These are phyloP conservation scores for Ascochyta lentis DNA, from an alignment of 2,329 filamentous ascomycete species.

Conservation along the genomic window DNA sequence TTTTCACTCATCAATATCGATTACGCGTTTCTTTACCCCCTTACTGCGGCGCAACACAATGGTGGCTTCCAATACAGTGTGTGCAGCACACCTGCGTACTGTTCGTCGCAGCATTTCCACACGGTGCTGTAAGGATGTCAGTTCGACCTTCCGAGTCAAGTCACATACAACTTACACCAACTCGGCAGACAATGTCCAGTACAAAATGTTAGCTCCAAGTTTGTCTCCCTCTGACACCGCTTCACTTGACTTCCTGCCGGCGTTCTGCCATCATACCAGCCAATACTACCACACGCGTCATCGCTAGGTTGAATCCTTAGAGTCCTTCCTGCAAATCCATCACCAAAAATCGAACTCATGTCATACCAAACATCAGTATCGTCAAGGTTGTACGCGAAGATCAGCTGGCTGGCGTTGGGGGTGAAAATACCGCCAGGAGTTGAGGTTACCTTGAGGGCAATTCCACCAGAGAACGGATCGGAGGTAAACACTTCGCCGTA, in stretches of 20 bases:
- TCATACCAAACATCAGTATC: slow-evolving; percentile 36
- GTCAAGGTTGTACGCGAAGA: slow-evolving; percentile 40
- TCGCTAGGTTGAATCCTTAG: slow-evolving; percentile 35
- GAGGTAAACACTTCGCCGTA: slow-evolving; percentile 34
- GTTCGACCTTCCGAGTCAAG: neutral
- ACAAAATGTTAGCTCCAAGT: slow-evolving; percentile 39
- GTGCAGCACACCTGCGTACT: slow-evolving; percentile 27
- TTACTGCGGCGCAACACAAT: slow-evolving; percentile 25
- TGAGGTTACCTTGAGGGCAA: slow-evolving; percentile 33
- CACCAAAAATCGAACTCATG: slow-evolving; percentile 37
- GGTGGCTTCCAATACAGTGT: slow-evolving; percentile 34
- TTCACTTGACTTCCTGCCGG: slow-evolving; percentile 33
- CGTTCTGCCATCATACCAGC: slow-evolving; percentile 32
- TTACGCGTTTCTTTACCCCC: no score
- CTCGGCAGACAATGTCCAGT: slow-evolving; percentile 39
- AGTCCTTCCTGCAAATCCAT: slow-evolving; percentile 34
- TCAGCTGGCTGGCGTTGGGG: slow-evolving; percentile 38
- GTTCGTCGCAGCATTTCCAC: slow-evolving; percentile 22
- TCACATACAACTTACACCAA: slow-evolving; percentile 32
- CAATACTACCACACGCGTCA: slow-evolving; percentile 30
- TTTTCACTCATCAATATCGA: no score
- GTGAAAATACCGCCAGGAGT: slow-evolving; percentile 30
- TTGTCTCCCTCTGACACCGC: slow-evolving; percentile 28
- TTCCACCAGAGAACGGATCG: slow-evolving; percentile 31
- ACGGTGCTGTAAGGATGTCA: slow-evolving; percentile 11